Base-by-base conservation (phyloP, 108 stramenopile genomes). In the Seminavis robusta region DNA sequence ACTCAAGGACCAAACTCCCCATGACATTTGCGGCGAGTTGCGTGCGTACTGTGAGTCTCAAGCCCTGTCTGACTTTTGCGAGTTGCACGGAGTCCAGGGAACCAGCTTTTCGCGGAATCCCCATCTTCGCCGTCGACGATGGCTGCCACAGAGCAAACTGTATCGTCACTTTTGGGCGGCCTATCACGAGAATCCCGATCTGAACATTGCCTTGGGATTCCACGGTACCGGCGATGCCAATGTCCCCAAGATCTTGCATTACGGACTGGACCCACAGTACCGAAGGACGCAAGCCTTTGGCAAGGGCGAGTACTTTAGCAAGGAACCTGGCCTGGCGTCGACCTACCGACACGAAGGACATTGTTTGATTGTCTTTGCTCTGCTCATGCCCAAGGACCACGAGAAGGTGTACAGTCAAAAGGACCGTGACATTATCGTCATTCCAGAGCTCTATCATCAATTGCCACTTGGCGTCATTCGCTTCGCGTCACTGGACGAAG, bases 341-440 rank as follows among this genome's bases (percentile, higher is more conserved):
- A 47, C 46, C 10, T 47, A 47, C 25, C 15, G 46, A 11, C 19
- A 47, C 11, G 46, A 15, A 20, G 46, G 46, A 20, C 19, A 47
- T 15, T 11, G 15, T 9, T 11, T 47, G 19, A 15, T 47, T 9
- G 46, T 47, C 10, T 47, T 13, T 15, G 9, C 15, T 9, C 10
- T 47, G 11, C 25, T 47, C 46, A 13, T 47, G 21, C 46, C 46
- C 46, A 26, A 47, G 15, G 46, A 47, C 21, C 9, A 47, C 11
- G 46, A 47, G 10, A 9, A 47, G 15, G 11, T 11, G 21, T 47
- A n/a, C 11, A 47, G 25, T 26, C 46, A 47, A 47, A 9, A 15
- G n/a, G 46, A 47, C n/a, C 46, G 46, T 47, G 46, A 47, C 25
- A 47, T 47, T 47, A 15, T 47, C 21, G 46, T 47, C 11, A 15